A percentile compares a stretch with the other conserved stretches of the same genome.
Conservation (phyloP, 2,329 filamentous ascomycete genomes). For the Nothopassalora personata region DNA sequence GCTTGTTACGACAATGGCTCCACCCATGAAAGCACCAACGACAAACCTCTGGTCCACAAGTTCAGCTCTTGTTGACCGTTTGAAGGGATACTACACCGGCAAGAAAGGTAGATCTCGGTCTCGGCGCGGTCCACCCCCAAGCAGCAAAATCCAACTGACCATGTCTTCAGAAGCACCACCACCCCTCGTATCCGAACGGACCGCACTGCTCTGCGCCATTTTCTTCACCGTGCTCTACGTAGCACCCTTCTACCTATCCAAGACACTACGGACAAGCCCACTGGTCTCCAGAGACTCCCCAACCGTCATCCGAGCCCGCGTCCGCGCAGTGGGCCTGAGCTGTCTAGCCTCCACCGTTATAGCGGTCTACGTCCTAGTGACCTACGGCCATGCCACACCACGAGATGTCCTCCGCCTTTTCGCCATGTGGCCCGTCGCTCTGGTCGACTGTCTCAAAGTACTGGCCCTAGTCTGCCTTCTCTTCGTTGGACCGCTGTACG, state of each 20-base stretch:
- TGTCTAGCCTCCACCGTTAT: slow-evolving; percentile 62
- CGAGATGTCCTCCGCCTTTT: slow-evolving; percentile 61
- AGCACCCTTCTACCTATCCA: slow-evolving; percentile 79
- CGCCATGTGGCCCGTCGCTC: slow-evolving; percentile 73
- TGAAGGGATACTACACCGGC: slow-evolving; percentile 13
- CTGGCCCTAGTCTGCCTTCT: slow-evolving; percentile 70
- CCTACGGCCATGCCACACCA: slow-evolving; percentile 47
- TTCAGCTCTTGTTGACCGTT: slow-evolving; percentile 9
- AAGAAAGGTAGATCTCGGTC: slow-evolving; percentile 5
- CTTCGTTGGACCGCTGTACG: slow-evolving; percentile 80
- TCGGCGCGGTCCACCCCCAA: not conserved
- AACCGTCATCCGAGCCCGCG: slow-evolving; percentile 79
- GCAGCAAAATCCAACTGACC: slow-evolving; percentile 5
- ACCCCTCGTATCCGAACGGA: slow-evolving; percentile 22
- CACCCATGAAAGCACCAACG: slow-evolving; percentile 4
- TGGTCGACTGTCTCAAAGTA: slow-evolving; percentile 44
- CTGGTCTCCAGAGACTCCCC: slow-evolving; percentile 80
- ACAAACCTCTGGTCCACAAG: slow-evolving; percentile 10
- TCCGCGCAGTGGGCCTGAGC: slow-evolving; percentile 72
- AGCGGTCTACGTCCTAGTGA: slow-evolving; percentile 62
- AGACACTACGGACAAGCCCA: slow-evolving; percentile 71
- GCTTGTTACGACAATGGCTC: slow-evolving; percentile 10
- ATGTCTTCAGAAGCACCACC: slow-evolving; percentile 9
- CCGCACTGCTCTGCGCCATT: slow-evolving; percentile 39
- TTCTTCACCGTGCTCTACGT: slow-evolving; percentile 87